Percentiles rank a stretch among this genome's conserved stretches.
phyloP scores from a whole-genome alignment of 2,329 filamentous ascomycete species.

The Rhinocladiella similis region DNA sequence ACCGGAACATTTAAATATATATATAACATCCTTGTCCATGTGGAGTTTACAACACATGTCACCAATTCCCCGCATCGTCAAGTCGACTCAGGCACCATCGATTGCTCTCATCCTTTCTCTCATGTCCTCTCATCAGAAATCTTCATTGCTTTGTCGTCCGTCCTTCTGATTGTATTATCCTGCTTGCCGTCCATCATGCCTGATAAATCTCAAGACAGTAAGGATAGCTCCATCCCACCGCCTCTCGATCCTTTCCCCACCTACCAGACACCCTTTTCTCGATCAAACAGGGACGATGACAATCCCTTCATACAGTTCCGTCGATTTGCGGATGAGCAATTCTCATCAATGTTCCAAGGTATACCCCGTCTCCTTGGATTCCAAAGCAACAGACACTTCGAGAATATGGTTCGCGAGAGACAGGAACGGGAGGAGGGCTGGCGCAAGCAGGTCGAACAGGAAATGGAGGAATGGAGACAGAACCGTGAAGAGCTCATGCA shows the following conservation, averaged over 20 bases:
- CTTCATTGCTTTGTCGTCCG: background rate
- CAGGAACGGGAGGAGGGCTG: conserved; percentile 24
- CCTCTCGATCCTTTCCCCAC: conserved; percentile 30
- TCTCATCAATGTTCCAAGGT: conserved; percentile 55
- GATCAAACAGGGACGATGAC: conserved; percentile 36
- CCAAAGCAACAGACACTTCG: conserved; percentile 11
- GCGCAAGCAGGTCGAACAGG: conserved; percentile 25
- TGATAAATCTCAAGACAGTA: conserved; percentile 23
- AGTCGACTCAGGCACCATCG: background rate
- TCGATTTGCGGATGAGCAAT: conserved; percentile 59
- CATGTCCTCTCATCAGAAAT: background rate
- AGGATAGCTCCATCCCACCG: conserved; percentile 21
- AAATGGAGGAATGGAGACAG: conserved; percentile 26
- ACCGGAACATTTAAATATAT: no score
- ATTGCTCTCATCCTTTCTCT: background rate
- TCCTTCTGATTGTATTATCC: background rate
- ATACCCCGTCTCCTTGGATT: conserved; percentile 37
- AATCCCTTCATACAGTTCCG: conserved; percentile 64
- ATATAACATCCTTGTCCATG: no score
- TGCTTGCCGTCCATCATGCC: conserved; percentile 26
- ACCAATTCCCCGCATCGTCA: conserved; percentile 7
- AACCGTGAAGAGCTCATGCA: background rate
- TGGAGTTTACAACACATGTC: no score
- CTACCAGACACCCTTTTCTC: conserved; percentile 29
- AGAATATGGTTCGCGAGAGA: conserved; percentile 20